These are phyloP conservation scores for Hypoxylon sp. DNA, from an alignment of 2,329 filamentous ascomycete genomes.

Conservation along the genomic window DNA sequence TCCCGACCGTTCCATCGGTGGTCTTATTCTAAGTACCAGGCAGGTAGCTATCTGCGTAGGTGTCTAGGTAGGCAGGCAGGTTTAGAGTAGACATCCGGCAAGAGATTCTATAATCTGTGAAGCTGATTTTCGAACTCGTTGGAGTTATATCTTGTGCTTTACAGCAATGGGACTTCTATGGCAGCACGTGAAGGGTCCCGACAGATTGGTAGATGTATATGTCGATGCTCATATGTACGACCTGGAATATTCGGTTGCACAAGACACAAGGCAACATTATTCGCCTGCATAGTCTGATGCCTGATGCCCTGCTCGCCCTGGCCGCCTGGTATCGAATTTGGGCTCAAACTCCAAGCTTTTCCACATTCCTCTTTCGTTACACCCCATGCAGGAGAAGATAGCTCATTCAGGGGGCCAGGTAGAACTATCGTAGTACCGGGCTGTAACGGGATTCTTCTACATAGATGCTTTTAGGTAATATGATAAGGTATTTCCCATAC, in stretches of 20 bases:
- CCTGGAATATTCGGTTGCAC: background rate
- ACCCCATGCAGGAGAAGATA: too few species aligned
- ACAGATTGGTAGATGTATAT: background rate
- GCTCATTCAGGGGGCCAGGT: too few species aligned
- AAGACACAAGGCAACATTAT: background rate
- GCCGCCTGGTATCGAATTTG: too few species aligned
- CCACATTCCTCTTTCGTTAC: background rate
- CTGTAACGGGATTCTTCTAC: too few species aligned
- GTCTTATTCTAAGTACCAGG: background rate
- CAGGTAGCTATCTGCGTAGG: too few species aligned
- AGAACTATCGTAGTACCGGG: too few species aligned
- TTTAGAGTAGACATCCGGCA: background rate
- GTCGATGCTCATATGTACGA: background rate
- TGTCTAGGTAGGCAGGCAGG: too few species aligned
- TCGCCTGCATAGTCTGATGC: background rate
- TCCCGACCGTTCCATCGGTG: conserved; percentile 7
- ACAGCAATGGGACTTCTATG: background rate
- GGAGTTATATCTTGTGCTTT: background rate
- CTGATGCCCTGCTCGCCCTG: too few species aligned
- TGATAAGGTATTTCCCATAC: too few species aligned
- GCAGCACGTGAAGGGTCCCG: background rate
- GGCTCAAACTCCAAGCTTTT: background rate
- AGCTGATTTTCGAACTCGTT: background rate
- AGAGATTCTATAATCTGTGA: background rate
- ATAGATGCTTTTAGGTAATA: too few species aligned